Base-by-base conservation (phyloP, 495 filamentous ascomycete genomes). In the Podospora pseudopauciseta region DNA sequence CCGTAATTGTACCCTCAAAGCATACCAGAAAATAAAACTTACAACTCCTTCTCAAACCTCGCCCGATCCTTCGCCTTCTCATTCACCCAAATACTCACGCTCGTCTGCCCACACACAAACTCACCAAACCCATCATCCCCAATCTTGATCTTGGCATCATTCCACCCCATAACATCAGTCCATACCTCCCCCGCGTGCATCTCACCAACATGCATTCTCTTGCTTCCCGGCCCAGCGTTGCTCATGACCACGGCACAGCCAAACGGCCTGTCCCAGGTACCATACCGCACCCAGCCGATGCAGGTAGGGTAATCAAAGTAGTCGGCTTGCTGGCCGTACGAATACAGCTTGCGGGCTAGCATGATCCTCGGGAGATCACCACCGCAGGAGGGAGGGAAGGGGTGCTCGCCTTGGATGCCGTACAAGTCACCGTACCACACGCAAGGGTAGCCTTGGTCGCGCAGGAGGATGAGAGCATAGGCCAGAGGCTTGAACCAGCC, bases 341-440 rank as follows among this genome's bases (percentile, higher is more conserved):
- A 84, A 70, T 91, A 92, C 1, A 90, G 78, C 74, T 89, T 91
- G 5, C 90, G 82, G 5, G 87, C 89, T 26, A 89, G 81, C 18
- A 82, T 83, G 13, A 93, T 74, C n/a, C 84, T 79, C 5, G 89
- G 84, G 0, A 93, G 81, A 20, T 82, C 80, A 34, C 84, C 84
- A 64, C 83, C 81, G 72, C 87, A 90, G 11, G 88, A 83, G 4
- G 89, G 86, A 2, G 82, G 81, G 63, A 84, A 84, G 3, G 85
- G 78, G 26, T 82, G 75, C 30, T 84, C 76, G 13, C 78, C 69
- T 68, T 82, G 78, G 71, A 89, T 87, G n/a, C 90, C 90, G 73
- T 91, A 92, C 11, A 92, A 70, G 70, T 93, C 90, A 34, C 90
- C 90, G 73, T 89, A 92, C 74, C 90, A 93, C 63, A 91, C 70